Evolutionary conservation across 2,329 filamentous ascomycete species (phyloP), one percentile per base, ranked within the genome.

Genomic region (Colletotrichum theobromicola): DNA sequence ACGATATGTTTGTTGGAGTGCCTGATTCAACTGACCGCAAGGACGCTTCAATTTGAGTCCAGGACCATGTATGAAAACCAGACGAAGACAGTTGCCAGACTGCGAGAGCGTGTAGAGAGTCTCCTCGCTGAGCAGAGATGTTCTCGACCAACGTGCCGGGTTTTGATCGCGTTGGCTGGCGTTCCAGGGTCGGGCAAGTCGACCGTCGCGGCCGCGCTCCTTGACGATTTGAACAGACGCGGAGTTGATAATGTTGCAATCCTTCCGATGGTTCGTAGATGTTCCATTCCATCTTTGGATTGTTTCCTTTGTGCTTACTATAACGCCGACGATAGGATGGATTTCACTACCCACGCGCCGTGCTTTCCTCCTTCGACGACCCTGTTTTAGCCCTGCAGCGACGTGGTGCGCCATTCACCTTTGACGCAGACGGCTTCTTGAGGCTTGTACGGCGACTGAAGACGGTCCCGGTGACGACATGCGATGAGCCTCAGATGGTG

Each of bases 371-470:
- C 2, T 77, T 81, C 60, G 37, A 72, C 15, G 76, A 81, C 53
- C 76, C 81, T 2, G 76, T 46, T 1, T 34, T 71, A n/a, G 80
- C 80, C 5, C 77, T 81, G 32, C 72, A 71, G 21, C 72, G 76
- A 58, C 78, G 81, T 42, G 81, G 81, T 15, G 80, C 81, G 2
- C 78, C 81, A 2, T 82, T 79, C 60, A 82, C 81, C 5, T 82
- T 82, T 58, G 80, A 82, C 50, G 79, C 73, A 4, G 65, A 64
- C 7, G 75, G 70, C 5, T 76, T 82, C 28, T 30, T 82, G 8
- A 46, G 74, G 2, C 67, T 79, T 3, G 68, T 82, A 16, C 26
- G 42, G 16, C 16, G 37, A 9, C 46, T 81, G 32, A 77, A 74
- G 53, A 66, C 76, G 12, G 76, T 71, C 12, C 79, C 80, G 5